Percentiles rank a stretch among this genome's conserved stretches.
Conservation (phyloP, 2,329 filamentous ascomycete genomes). For the Ceratocystis destructans region DNA sequence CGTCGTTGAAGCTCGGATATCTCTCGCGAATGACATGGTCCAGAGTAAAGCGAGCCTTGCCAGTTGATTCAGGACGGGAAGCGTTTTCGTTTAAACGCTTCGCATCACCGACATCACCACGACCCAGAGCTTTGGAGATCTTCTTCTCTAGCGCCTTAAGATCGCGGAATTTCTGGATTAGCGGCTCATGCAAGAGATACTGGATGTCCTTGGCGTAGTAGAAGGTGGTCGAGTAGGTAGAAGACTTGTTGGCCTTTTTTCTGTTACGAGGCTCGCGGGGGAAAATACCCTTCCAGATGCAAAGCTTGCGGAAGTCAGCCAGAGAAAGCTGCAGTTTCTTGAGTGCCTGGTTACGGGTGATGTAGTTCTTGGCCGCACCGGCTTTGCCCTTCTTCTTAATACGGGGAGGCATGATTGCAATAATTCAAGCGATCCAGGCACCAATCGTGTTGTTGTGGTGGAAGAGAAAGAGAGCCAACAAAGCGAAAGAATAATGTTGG, state of each 20-base stretch:
- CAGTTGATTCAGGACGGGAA: slow-evolving; percentile 74
- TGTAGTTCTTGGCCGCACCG: slow-evolving; percentile 94
- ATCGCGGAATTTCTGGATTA: slow-evolving; percentile 88
- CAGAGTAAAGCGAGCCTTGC: slow-evolving; percentile 77
- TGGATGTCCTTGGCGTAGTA: slow-evolving; percentile 91
- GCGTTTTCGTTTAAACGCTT: slow-evolving; percentile 78
- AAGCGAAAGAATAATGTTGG: slow-evolving; percentile 5
- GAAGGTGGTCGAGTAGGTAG: slow-evolving; percentile 84
- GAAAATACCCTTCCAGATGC: slow-evolving; percentile 99
- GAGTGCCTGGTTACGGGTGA: slow-evolving; percentile 91
- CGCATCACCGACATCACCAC: slow-evolving; percentile 82
- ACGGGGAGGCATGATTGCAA: slow-evolving; percentile 46
- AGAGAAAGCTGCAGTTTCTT: slow-evolving; percentile 96
- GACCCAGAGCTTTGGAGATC: slow-evolving; percentile 80
- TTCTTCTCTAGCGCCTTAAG: slow-evolving; percentile 97
- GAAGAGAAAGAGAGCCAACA: slow-evolving; percentile 7
- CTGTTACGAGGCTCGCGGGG: slow-evolving; percentile 91
- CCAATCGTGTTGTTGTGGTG: background rate
- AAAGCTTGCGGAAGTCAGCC: slow-evolving; percentile 92
- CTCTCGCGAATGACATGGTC: slow-evolving; percentile 97
- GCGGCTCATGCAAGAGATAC: slow-evolving; percentile 91
- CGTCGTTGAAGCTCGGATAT: slow-evolving; percentile 93
- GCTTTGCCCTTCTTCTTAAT: slow-evolving; percentile 85
- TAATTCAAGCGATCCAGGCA: background rate
- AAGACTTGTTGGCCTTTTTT: slow-evolving; percentile 89